A percentile compares a stretch with the other conserved stretches of the same genome.
Evolutionary conservation across 1,284 basidiomycete genomes (phyloP).

Genomic region (Athelia sp.): DNA sequence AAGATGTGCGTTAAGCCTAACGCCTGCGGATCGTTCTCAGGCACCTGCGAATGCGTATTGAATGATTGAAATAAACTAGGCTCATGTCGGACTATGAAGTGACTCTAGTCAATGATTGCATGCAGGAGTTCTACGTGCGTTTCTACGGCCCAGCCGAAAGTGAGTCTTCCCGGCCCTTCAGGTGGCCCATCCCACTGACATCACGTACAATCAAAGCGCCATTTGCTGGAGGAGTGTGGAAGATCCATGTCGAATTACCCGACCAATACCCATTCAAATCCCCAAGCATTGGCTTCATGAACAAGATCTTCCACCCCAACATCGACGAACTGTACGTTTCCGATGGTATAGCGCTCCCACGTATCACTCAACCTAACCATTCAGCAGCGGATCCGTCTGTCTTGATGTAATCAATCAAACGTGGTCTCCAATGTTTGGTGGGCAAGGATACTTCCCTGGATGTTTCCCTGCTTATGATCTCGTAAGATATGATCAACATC

Average conservation of each 20-base stretch:
- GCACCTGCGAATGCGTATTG: constrained; percentile 3
- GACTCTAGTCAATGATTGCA: constrained; percentile 94
- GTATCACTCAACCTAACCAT: neutral
- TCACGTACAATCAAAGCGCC: constrained; percentile 58
- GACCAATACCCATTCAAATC: constrained; percentile 99
- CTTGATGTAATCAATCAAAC: constrained; percentile 97
- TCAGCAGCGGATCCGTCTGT: constrained; percentile 90
- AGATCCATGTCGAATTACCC: constrained; percentile 98
- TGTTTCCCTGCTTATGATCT: constrained; percentile 6
- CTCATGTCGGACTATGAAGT: constrained; percentile 98
- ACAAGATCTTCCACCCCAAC: constrained; percentile 99
- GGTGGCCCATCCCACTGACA: constrained; percentile 1
- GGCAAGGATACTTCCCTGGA: constrained; percentile 10
- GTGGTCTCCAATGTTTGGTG: constrained; percentile 99
- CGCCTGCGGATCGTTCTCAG: neutral
- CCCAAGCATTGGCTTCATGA: constrained; percentile 99
- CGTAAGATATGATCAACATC: constrained; percentile 96
- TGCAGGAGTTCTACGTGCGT: constrained; percentile 98
- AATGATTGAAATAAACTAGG: constrained; percentile 37
- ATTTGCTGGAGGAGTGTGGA: constrained; percentile 95
- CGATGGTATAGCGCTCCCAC: neutral
- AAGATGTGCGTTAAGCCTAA: constrained; percentile 68
- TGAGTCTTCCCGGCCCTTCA: constrained; percentile 39
- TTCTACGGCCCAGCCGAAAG: constrained; percentile 95
- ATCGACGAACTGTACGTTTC: constrained; percentile 86